Evolutionary conservation across 192 early-diverging fungal genomes (phyloP).

Genomic region (Podila epicladia): DNA sequence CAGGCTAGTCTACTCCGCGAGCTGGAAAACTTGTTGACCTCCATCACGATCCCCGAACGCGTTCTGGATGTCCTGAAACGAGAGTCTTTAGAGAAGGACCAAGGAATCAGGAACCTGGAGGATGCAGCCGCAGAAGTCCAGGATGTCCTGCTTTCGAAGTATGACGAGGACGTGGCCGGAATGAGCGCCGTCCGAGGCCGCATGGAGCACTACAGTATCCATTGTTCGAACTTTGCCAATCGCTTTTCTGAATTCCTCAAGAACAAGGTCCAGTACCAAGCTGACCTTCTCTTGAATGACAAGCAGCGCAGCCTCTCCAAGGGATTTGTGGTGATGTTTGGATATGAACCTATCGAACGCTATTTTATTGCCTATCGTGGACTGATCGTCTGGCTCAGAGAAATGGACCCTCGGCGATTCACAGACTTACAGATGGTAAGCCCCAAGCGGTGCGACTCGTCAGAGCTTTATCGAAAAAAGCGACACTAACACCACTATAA

Average conservation of each 20-base stretch:
- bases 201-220: conserved; percentile 71
- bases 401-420: conserved; percentile 74
- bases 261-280: conserved; percentile 68
- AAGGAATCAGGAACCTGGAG: conserved; percentile 69
- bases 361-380: conserved; percentile 72
- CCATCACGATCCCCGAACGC: conserved; percentile 70
- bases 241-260: conserved; percentile 73
- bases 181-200: conserved; percentile 63
- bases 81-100: conserved; percentile 69
- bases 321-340: conserved; percentile 54
- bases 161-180: conserved; percentile 58
- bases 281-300: conserved; percentile 59
- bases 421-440: conserved; percentile 76
- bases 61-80: conserved; percentile 70
- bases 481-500: neutral
- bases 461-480: neutral
- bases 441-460: neutral
- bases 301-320: conserved; percentile 55
- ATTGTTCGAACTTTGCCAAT: conserved; percentile 71
- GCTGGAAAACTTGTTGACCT: conserved; percentile 74
- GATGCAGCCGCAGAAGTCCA: conserved; percentile 73
- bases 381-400: conserved; percentile 76
- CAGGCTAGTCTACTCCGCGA: conserved; percentile 89
- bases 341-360: conserved; percentile 71
- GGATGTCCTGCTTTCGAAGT: conserved; percentile 68